Conservation (phyloP, 495 filamentous ascomycete species). For the Aspergillus panamensis region DNA sequence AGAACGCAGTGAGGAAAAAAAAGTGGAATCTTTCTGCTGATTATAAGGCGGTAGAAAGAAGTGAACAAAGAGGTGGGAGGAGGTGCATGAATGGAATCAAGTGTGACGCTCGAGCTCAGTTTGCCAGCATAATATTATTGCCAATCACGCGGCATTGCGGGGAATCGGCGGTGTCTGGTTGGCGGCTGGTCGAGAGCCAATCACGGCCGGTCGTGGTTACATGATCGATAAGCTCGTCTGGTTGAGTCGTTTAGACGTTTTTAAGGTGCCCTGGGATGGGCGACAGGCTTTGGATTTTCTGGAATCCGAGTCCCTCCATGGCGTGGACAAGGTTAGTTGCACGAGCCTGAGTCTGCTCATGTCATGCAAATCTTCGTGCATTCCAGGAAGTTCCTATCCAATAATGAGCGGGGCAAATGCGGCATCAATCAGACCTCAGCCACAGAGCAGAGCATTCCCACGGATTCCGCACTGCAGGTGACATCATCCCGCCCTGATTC, state of each 20-base stretch:
- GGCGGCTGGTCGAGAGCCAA: constrained; percentile 26
- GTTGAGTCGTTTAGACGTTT: neutral
- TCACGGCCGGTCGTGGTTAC: constrained; percentile 24
- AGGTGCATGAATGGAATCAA: neutral
- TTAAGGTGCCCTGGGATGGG: neutral
- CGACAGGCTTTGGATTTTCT: neutral
- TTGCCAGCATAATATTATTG: constrained; percentile 1
- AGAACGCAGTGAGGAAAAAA: neutral
- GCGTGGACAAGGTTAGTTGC: neutral
- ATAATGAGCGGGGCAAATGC: constrained; percentile 1
- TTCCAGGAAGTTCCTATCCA: neutral
- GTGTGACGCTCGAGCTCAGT: constrained; percentile 5
- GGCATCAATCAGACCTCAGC: neutral
- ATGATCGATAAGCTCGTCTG: constrained; percentile 18
- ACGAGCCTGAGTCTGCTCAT: neutral
- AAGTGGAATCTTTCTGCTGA: neutral
- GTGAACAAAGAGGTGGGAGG: neutral
- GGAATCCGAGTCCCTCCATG: too few relatives aligned
- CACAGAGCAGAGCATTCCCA: neutral
- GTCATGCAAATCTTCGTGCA: neutral
- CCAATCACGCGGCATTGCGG: constrained; percentile 31
- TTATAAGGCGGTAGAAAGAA: neutral
- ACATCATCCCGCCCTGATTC: constrained; percentile 1
- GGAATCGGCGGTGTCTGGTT: constrained; percentile 23
- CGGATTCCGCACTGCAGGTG: constrained; percentile 5